Percentiles rank a stretch among this genome's conserved stretches.
Conservation (phyloP, 495 filamentous ascomycete species). For the Xylaria intraflava region DNA sequence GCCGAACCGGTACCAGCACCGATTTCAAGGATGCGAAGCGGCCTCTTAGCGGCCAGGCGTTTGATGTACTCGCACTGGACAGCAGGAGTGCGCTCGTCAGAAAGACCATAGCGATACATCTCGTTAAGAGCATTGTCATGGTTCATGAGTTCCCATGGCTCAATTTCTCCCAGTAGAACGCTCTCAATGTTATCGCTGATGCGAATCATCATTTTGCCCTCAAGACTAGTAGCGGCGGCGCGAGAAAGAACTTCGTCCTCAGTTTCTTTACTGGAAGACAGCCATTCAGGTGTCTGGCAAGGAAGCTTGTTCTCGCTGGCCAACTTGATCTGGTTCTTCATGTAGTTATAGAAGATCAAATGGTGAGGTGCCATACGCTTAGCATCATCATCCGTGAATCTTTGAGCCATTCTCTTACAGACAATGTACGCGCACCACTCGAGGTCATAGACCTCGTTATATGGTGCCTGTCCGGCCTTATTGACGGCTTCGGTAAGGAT, state of each 20-base stretch:
- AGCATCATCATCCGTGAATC: constrained; percentile 14
- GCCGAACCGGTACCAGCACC: constrained; percentile 40
- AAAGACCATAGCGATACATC: constrained; percentile 34
- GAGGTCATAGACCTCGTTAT: constrained; percentile 18
- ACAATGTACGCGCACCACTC: constrained; percentile 24
- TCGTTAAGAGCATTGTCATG: constrained; percentile 35
- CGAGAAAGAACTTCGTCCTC: constrained; percentile 20
- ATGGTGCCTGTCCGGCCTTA: constrained; percentile 15
- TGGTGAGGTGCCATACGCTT: constrained; percentile 18
- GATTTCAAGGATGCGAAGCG: constrained; percentile 41
- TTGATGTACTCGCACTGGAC: constrained; percentile 27
- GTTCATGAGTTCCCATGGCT: constrained; percentile 38
- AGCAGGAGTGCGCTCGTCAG: constrained; percentile 24
- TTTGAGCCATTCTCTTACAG: constrained; percentile 18
- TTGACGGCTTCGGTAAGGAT: constrained; percentile 12
- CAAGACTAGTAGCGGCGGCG: constrained; percentile 17
- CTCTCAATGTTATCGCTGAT: constrained; percentile 31
- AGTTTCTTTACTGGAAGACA: constrained; percentile 9
- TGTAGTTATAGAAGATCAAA: constrained; percentile 20
- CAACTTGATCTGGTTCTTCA: constrained; percentile 20
- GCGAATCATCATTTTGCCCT: constrained; percentile 23
- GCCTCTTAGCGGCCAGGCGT: constrained; percentile 30
- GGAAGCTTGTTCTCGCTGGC: constrained; percentile 16
- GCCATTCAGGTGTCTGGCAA: constrained; percentile 19
- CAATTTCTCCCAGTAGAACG: constrained; percentile 34